Evolutionary conservation across 352 stramenopile species (phyloP).

Genomic region (Phytophthora vignae): DNA sequence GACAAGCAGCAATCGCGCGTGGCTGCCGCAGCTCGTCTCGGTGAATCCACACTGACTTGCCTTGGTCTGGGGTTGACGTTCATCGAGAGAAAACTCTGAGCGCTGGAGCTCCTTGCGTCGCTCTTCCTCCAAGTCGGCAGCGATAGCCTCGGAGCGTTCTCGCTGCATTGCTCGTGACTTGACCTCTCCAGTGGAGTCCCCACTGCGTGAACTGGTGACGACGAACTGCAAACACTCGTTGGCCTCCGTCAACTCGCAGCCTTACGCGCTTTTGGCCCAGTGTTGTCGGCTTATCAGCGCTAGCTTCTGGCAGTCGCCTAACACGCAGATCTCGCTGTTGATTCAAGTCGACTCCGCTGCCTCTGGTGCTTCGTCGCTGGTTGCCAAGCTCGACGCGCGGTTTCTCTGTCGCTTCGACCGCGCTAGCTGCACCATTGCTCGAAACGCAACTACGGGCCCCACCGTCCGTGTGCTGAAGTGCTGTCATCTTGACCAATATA

Average conservation of each 20-base stretch:
- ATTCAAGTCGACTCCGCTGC: neutral
- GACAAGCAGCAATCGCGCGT: constrained; percentile 25
- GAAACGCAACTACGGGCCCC: too few species aligned
- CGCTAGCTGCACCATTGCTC: too few species aligned
- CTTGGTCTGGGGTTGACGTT: constrained; percentile 4
- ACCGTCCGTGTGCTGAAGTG: too few species aligned
- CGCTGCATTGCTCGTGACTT: constrained; percentile 10
- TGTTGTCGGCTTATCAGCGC: neutral
- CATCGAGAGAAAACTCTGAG: constrained; percentile 11
- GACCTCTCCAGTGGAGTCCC: too few species aligned
- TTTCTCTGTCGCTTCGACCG: too few species aligned
- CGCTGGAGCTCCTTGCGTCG: constrained; percentile 5
- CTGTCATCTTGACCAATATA: too few species aligned
- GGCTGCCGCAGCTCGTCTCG: constrained; percentile 13
- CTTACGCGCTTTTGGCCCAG: neutral
- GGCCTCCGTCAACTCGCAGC: constrained; percentile 5
- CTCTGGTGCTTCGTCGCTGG: neutral
- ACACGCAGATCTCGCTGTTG: constrained; percentile 3
- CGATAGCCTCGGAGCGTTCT: constrained; percentile 25
- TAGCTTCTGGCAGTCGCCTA: constrained; percentile 14
- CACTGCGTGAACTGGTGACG: constrained; percentile 23
- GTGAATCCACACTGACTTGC: constrained; percentile 5
- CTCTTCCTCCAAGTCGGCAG: constrained; percentile 30
- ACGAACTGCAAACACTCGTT: constrained; percentile 6
- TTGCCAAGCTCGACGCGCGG: too few species aligned